These are phyloP conservation scores for Mortierella sp. DNA, from an alignment of 371 early-diverging fungal species.

Conservation along the genomic window DNA sequence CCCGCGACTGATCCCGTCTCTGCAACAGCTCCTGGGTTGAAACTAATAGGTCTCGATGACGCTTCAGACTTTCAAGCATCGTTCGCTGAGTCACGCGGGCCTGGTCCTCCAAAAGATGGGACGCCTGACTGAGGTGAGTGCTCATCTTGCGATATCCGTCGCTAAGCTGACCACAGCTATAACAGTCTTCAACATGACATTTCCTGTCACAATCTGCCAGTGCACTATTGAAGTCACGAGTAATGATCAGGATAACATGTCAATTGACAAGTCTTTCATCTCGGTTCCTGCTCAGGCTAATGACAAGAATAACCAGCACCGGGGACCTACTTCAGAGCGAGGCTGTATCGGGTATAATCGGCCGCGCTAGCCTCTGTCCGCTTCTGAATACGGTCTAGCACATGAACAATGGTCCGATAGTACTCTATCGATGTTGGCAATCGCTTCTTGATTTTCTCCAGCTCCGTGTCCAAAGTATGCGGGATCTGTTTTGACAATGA, in stretches of 20 bases:
- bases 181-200: constrained; percentile 72
- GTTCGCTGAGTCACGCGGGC: constrained; percentile 61
- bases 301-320: not conserved
- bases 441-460: constrained; percentile 63
- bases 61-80: constrained; percentile 74
- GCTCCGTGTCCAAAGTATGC: constrained; percentile 58
- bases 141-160: constrained; percentile 70
- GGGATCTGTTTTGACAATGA: constrained; percentile 30
- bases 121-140: constrained; percentile 64
- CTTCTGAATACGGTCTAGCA: constrained; percentile 75
- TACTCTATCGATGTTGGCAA: constrained; percentile 65
- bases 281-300: not conserved
- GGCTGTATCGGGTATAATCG: constrained; percentile 66
- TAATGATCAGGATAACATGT: constrained; percentile 6
- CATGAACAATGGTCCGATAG: constrained; percentile 68
- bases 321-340: constrained; percentile 62
- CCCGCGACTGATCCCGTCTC: constrained; percentile 39
- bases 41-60: constrained; percentile 73
- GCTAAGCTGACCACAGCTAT: constrained; percentile 67
- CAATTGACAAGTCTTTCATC: constrained; percentile 3
- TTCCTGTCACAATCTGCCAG: constrained; percentile 71
- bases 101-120: constrained; percentile 65
- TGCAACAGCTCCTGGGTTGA: constrained; percentile 63
- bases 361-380: constrained; percentile 72
- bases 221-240: constrained; percentile 44